phyloP scores from a whole-genome alignment of 768 basidiomycete species.

The Dacryopinax spathularia region DNA sequence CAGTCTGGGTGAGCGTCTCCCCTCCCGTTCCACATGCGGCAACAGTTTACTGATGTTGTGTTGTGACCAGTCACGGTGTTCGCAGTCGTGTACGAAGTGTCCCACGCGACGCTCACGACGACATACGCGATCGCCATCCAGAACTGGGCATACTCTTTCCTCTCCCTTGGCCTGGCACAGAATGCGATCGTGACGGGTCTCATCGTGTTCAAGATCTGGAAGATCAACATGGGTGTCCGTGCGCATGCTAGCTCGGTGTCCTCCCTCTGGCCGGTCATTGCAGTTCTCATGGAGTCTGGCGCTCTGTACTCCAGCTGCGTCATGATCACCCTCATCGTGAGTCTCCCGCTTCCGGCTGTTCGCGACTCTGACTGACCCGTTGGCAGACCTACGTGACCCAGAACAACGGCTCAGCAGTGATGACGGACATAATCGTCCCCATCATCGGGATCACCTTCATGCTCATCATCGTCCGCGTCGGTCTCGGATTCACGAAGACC shows the following conservation, averaged over 20 bases:
- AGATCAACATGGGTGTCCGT: background rate
- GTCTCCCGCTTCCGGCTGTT: background rate
- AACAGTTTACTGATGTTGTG: background rate
- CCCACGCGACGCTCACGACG: background rate
- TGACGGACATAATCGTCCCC: background rate
- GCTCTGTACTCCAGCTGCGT: background rate
- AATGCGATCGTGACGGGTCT: background rate
- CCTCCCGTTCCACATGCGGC: background rate
- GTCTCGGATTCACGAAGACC: background rate
- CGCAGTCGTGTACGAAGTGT: background rate
- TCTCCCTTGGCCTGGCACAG: background rate
- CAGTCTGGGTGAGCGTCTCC: background rate
- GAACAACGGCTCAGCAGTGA: slow-evolving; percentile 1
- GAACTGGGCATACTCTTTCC: background rate
- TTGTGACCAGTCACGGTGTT: background rate
- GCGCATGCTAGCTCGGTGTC: background rate
- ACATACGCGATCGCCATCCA: background rate
- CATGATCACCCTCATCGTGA: background rate
- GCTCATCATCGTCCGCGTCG: background rate
- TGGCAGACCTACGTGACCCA: background rate
- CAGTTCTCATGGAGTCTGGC: background rate
- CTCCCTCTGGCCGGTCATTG: background rate
- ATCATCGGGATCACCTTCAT: background rate
- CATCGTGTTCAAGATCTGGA: slow-evolving; percentile 1
- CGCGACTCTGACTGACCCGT: background rate